These are phyloP conservation scores for Talaromyces proteolyticus DNA, from an alignment of 495 filamentous ascomycete species.

Conservation along the genomic window DNA sequence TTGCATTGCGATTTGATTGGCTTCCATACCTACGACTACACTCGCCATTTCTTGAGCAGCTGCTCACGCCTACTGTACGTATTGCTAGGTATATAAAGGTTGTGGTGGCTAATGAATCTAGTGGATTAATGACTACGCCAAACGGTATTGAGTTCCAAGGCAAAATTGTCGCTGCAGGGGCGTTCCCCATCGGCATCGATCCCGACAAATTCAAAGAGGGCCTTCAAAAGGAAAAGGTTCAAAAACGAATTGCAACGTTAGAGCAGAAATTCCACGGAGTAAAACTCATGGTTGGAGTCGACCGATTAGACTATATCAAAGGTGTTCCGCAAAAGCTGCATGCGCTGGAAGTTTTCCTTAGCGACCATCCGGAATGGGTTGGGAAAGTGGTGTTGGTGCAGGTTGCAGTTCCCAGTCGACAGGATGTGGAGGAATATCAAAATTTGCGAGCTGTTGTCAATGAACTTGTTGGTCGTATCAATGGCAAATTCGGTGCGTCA, in stretches of 20 bases:
- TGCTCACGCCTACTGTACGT: slow-evolving; percentile 70
- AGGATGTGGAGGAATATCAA: slow-evolving; percentile 89
- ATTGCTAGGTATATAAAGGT: neutral
- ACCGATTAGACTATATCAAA: slow-evolving; percentile 87
- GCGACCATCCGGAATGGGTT: slow-evolving; percentile 84
- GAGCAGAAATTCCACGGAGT: slow-evolving; percentile 79
- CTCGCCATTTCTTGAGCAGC: slow-evolving; percentile 76
- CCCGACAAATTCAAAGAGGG: slow-evolving; percentile 80
- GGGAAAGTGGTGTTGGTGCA: slow-evolving; percentile 85
- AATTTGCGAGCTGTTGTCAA: slow-evolving; percentile 82
- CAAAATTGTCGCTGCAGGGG: slow-evolving; percentile 67
- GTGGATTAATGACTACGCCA: slow-evolving; percentile 62
- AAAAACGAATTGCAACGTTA: slow-evolving; percentile 67
- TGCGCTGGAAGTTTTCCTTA: slow-evolving; percentile 80
- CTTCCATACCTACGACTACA: slow-evolving; percentile 89
- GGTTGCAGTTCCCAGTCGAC: slow-evolving; percentile 79
- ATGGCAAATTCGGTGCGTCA: slow-evolving; percentile 65
- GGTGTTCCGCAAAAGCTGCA: slow-evolving; percentile 87
- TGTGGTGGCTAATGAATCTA: slow-evolving; percentile 14
- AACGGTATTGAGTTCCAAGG: slow-evolving; percentile 73
- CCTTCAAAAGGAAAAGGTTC: slow-evolving; percentile 63
- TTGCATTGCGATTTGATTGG: slow-evolving; percentile 79
- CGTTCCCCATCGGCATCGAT: slow-evolving; percentile 86
- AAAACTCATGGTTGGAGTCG: slow-evolving; percentile 86
- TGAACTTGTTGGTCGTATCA: slow-evolving; percentile 81